Conservation (phyloP, 1,284 basidiomycete genomes). For the Ganoderma lingzhi region DNA sequence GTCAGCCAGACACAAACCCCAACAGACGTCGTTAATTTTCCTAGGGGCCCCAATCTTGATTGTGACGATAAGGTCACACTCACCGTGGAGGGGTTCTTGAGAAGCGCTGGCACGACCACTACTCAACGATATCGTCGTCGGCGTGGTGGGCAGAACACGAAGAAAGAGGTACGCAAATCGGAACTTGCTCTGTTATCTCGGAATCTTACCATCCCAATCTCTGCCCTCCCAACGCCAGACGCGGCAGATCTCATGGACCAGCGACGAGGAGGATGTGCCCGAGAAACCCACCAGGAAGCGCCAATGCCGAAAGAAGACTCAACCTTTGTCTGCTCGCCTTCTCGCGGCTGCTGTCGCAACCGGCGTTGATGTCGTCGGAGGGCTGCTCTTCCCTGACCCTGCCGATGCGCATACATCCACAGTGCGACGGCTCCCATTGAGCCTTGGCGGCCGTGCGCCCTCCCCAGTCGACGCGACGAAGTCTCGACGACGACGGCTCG, state of each 20-base stretch:
- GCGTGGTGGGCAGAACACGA: not conserved
- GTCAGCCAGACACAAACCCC: not conserved
- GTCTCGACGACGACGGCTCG: conserved; percentile 23
- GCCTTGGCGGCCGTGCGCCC: conserved; percentile 19
- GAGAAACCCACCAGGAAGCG: conserved; percentile 5
- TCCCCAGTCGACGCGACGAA: conserved; percentile 16
- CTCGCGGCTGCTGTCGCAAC: conserved; percentile 39
- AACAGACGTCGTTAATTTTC: not conserved
- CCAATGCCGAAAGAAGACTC: conserved; percentile 25
- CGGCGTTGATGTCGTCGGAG: conserved; percentile 29
- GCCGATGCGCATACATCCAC: conserved; percentile 19
- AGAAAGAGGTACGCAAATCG: not conserved
- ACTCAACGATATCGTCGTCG: not conserved
- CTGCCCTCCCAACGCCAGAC: not conserved
- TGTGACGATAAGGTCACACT: not conserved
- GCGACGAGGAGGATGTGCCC: conserved; percentile 11
- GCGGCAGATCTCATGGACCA: conserved; percentile 12
- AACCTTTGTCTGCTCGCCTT: conserved; percentile 35
- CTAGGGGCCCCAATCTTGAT: not conserved
- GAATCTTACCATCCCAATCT: not conserved
- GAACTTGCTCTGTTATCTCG: not conserved
- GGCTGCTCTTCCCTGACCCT: conserved; percentile 10
- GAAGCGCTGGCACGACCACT: not conserved
- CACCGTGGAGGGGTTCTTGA: conserved; percentile 1
- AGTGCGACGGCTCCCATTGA: conserved; percentile 34